Percentiles rank a stretch among this genome's conserved stretches.
Conservation (phyloP, 768 basidiomycete genomes). For the Daedaleopsis nitida region DNA sequence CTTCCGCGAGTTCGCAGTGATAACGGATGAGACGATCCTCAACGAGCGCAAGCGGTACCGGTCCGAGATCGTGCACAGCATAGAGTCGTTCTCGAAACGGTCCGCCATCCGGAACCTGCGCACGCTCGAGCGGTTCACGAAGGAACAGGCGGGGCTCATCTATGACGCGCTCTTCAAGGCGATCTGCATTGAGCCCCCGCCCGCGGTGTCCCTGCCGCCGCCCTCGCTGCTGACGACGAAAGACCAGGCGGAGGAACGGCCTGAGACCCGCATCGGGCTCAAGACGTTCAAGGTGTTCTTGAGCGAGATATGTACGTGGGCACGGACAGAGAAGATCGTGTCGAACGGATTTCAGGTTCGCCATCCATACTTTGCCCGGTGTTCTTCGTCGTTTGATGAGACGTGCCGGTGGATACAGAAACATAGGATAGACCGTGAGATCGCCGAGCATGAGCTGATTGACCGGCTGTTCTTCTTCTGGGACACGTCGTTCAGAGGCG, state of each 20-base stretch:
- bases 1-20: conserved; percentile 95
- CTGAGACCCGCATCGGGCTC: conserved; percentile 87
- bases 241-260: conserved; percentile 66
- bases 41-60: conserved; percentile 85
- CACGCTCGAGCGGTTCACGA: conserved; percentile 75
- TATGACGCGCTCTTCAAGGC: conserved; percentile 91
- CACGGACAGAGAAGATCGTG: conserved; percentile 89
- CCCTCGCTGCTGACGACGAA: conserved; percentile 56
- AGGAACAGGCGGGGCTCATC: conserved; percentile 86
- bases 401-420: conserved; percentile 30
- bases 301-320: conserved; percentile 94
- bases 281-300: conserved; percentile 87
- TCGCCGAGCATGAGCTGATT: conserved; percentile 97
- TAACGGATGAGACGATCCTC: conserved; percentile 92
- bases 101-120: conserved; percentile 87
- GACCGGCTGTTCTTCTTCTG: conserved; percentile 94
- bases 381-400: background rate
- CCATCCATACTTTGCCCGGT: too few species aligned
- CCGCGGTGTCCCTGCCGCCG: conserved; percentile 45
- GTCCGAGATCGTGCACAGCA: conserved; percentile 86
- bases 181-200: conserved; percentile 74
- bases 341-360: conserved; percentile 86
- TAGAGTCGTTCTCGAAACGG: conserved; percentile 93
- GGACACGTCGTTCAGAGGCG: conserved; percentile 81
- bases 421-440: conserved; percentile 85